Evolutionary conservation across 2,329 filamentous ascomycete species (phyloP).

Genomic region (Colletotrichum sp.): DNA sequence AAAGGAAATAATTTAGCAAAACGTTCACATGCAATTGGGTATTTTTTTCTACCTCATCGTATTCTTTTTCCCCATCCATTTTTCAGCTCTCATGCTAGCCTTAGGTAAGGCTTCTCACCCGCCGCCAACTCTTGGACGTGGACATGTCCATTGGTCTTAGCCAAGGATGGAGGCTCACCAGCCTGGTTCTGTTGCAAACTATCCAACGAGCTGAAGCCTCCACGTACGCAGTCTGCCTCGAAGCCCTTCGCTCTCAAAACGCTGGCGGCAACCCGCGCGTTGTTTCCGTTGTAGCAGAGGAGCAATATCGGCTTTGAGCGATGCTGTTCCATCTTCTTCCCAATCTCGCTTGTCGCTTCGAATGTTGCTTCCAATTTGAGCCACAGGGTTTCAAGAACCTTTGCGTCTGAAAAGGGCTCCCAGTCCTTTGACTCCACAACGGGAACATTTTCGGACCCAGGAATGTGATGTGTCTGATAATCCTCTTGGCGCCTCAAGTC

Average conservation of each 20-base stretch:
- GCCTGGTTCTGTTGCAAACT: neutral
- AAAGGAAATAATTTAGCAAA: neutral
- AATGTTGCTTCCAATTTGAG: conserved; percentile 49
- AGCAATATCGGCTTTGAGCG: conserved; percentile 44
- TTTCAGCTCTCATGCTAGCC: neutral
- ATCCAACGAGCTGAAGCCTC: conserved; percentile 38
- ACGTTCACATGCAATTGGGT: neutral
- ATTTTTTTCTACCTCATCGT: neutral
- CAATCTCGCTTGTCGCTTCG: neutral
- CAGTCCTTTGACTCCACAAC: conserved; percentile 38
- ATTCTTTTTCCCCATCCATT: neutral
- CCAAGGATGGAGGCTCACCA: neutral
- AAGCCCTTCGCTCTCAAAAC: conserved; percentile 56
- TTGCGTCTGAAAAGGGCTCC: conserved; percentile 52
- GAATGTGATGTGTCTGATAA: conserved; percentile 47
- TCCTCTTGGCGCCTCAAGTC: conserved; percentile 49
- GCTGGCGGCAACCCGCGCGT: conserved; percentile 57
- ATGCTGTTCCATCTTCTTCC: conserved; percentile 24
- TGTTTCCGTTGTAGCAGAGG: conserved; percentile 60
- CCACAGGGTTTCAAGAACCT: conserved; percentile 51
- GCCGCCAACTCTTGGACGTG: neutral
- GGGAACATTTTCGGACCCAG: conserved; percentile 49
- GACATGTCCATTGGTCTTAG: neutral
- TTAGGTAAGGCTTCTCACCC: neutral
- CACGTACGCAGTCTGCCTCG: conserved; percentile 50